These are phyloP conservation scores for Erodium moschatum DNA, from an alignment of 441 rosid species.

Conservation along the genomic window DNA sequence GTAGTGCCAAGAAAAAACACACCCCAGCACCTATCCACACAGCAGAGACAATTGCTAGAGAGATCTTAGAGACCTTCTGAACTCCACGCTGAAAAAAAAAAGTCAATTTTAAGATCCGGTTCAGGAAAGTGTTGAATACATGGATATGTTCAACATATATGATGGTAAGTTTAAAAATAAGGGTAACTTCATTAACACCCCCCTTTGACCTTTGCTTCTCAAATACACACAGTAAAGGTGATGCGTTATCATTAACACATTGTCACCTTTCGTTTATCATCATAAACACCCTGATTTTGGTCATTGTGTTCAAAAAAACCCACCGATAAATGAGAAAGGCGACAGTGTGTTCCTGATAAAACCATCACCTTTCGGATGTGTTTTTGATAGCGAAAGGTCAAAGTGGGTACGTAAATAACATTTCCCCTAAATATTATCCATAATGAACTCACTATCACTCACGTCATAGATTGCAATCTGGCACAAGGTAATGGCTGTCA, in stretches of 20 bases:
- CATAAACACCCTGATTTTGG: no score
- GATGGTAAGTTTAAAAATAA: background rate
- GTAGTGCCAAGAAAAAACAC: conserved; percentile 73
- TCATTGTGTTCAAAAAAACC: no score
- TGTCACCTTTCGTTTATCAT: no score
- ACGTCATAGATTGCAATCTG: conserved; percentile 79
- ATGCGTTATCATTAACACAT: no score
- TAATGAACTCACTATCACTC: conserved; percentile 20
- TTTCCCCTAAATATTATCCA: background rate
- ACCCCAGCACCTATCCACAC: conserved; percentile 58
- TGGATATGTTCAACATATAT: background rate
- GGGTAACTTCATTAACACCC: no score
- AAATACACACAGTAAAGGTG: no score
- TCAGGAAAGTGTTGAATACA: background rate
- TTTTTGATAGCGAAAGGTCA: no score
- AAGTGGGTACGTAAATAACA: no score
- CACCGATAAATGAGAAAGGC: no score
- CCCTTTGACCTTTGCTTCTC: no score
- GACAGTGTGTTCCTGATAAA: no score
- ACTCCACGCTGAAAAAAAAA: conserved; percentile 53
- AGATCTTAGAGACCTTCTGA: conserved; percentile 67
- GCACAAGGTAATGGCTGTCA: conserved; percentile 55
- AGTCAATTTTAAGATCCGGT: background rate
- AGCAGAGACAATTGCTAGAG: conserved; percentile 41
- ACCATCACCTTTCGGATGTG: no score